Conservation (phyloP, 257 asterid species). For the Forsythia viridissima region DNA sequence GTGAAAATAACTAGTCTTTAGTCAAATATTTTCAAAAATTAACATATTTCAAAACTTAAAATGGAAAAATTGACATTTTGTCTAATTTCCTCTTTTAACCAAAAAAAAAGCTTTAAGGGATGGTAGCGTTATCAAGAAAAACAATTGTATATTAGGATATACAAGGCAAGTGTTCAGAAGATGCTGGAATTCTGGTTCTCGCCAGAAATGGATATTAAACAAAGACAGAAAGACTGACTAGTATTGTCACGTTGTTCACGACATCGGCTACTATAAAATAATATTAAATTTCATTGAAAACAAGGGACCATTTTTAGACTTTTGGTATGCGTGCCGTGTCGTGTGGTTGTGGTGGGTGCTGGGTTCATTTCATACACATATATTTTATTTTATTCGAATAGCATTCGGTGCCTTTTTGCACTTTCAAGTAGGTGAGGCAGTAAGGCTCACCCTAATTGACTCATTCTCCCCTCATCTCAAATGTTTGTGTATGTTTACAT, state of each 20-base stretch:
- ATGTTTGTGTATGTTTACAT: no score
- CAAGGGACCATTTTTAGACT: no score
- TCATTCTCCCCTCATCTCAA: neutral
- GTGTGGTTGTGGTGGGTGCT: no score
- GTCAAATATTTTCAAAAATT: no score
- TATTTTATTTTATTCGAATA: neutral
- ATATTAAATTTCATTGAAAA: neutral
- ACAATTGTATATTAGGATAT: no score
- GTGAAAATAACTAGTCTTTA: no score
- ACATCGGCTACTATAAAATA: neutral
- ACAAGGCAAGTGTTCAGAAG: no score
- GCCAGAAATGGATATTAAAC: neutral
- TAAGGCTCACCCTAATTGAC: constrained; percentile 1
- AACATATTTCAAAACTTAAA: no score
- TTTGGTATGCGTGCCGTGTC: no score
- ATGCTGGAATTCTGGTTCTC: neutral
- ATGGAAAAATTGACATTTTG: no score
- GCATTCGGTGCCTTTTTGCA: neutral
- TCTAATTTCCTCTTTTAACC: neutral
- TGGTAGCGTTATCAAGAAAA: no score
- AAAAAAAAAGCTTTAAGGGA: neutral
- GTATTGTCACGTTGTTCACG: constrained; percentile 32
- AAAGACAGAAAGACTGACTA: constrained; percentile 10
- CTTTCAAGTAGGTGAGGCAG: neutral
- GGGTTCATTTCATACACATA: neutral